Base-by-base conservation (phyloP, 73 alveolate species). In the Paramecium tetraurelia region DNA sequence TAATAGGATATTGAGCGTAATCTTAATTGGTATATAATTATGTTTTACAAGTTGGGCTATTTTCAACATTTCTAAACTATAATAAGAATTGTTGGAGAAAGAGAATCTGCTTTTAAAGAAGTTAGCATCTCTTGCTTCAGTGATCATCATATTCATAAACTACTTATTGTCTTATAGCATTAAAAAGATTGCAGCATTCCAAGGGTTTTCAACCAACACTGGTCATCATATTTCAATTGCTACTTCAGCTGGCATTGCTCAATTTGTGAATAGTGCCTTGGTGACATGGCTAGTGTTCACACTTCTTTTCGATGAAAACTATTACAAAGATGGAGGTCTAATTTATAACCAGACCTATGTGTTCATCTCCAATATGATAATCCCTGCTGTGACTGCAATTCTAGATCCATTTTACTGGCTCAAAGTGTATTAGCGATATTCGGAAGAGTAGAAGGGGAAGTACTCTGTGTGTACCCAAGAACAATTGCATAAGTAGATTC, bases 191-290 rank as follows among this genome's bases (percentile, higher is more conserved):
- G 85, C 85, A 22, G 48, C 41, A 33, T 68, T 68, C 27, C 53
- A 68, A 20, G 85, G 85, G 3, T 68, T 68, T 68, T 68, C 85
- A 68, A 68, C 85, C 12, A 68, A 29, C n/a, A 68, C 85, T 68
- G 85, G 85, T 68, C 48, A 68, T 68, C 85, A 68, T 16, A 68
- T 68, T 20, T 31, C 53, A 4, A 35, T 68, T 20, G 85, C 53
- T 68, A 68, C 48, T 40, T 40, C 48, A 40, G 48, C 48, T 40
- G 48, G 48, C 0, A 40, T 40, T 40, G 48, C 48, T 40, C 10
- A 40, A 40, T 40, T 40, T 40, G 48, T 40, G 7, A 40, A 40
- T 40, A 40, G 53, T 31, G 85, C 85, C 5, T 31, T 68, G 12
- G 48, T 68, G 5, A 68, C 85, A 33, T 68, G 85, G 85, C 16